These are phyloP conservation scores for Haemoproteus tartakovskyi DNA, from an alignment of 169 alveolate species.

Conservation along the genomic window DNA sequence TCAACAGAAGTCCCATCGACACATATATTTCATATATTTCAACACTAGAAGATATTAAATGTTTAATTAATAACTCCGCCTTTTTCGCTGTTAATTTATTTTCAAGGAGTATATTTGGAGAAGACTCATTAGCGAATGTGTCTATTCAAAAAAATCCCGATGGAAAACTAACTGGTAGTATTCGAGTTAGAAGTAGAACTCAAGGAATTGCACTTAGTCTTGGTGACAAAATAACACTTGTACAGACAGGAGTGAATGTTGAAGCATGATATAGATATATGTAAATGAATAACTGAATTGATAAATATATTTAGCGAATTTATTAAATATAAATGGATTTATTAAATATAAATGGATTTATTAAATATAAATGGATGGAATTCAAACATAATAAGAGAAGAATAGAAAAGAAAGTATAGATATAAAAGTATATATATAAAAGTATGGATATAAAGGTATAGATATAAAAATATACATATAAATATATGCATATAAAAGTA, in stretches of 20 bases:
- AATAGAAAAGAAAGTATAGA: too few species aligned
- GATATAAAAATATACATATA: too few species aligned
- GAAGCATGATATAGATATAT: too few species aligned
- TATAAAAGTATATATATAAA: too few species aligned
- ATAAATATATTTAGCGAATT: too few species aligned
- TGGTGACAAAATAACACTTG: conserved; percentile 53
- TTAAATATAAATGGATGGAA: too few species aligned
- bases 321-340: too few species aligned
- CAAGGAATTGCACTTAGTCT: conserved; percentile 68
- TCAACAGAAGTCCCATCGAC: conserved; percentile 57
- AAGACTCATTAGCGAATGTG: conserved; percentile 90
- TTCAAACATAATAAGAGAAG: too few species aligned
- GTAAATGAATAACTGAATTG: too few species aligned
- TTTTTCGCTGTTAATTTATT: conserved; percentile 90
- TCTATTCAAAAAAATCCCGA: conserved; percentile 74
- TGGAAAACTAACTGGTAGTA: conserved; percentile 70
- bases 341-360: too few species aligned
- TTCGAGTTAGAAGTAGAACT: conserved; percentile 71
- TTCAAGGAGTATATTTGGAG: conserved; percentile 88
- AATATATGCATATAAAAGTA: too few species aligned
- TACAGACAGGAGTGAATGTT: conserved; percentile 33
- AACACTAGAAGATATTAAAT: conserved; percentile 62
- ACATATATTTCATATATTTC: conserved; percentile 67
- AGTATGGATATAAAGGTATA: too few species aligned
- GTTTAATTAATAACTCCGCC: conserved; percentile 66